A percentile compares a stretch with the other conserved stretches of the same genome.
These are phyloP conservation scores for Cordyceps sp. DNA, from an alignment of 2,329 filamentous ascomycete species.

Conservation along the genomic window DNA sequence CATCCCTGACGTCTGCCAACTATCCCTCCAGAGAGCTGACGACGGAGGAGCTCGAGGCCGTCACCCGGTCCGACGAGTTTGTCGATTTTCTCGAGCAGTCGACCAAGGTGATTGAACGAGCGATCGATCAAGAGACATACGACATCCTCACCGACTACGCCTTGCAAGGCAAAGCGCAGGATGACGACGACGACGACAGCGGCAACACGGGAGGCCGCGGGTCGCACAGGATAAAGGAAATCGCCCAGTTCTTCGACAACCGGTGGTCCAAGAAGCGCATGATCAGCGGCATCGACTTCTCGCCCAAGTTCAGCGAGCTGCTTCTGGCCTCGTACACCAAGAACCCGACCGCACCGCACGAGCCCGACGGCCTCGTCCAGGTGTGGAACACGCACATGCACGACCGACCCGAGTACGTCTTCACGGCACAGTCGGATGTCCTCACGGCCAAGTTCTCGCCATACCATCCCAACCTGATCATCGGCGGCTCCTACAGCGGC, in stretches of 20 bases:
- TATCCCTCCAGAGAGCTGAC: slow-evolving; percentile 71
- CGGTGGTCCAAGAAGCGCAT: slow-evolving; percentile 96
- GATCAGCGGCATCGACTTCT: slow-evolving; percentile 92
- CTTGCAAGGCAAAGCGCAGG: slow-evolving; percentile 54
- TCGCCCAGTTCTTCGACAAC: slow-evolving; percentile 87
- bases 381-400: slow-evolving; percentile 96
- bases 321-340: slow-evolving; percentile 93
- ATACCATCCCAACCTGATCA: slow-evolving; percentile 89
- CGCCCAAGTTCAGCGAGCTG: slow-evolving; percentile 85
- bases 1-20: slow-evolving; percentile 21
- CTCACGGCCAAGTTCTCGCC: slow-evolving; percentile 96
- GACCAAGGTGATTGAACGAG: slow-evolving; percentile 91
- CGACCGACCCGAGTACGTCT: slow-evolving; percentile 87
- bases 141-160: slow-evolving; percentile 94
- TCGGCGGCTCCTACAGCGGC: slow-evolving; percentile 90
- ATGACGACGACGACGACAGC: slow-evolving; percentile 69
- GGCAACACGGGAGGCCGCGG: slow-evolving; percentile 56
- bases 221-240: slow-evolving; percentile 63
- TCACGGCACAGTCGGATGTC: slow-evolving; percentile 91
- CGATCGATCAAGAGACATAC: slow-evolving; percentile 78
- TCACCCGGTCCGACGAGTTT: slow-evolving; percentile 85
- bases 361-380: slow-evolving; percentile 83
- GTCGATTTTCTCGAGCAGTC: slow-evolving; percentile 89
- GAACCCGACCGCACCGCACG: slow-evolving; percentile 85
- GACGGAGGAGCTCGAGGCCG: slow-evolving; percentile 72